Evolutionary conservation across 2,329 filamentous ascomycete genomes (phyloP), one percentile per base, ranked within the genome.

Genomic region (Colletotrichum eleusines): DNA sequence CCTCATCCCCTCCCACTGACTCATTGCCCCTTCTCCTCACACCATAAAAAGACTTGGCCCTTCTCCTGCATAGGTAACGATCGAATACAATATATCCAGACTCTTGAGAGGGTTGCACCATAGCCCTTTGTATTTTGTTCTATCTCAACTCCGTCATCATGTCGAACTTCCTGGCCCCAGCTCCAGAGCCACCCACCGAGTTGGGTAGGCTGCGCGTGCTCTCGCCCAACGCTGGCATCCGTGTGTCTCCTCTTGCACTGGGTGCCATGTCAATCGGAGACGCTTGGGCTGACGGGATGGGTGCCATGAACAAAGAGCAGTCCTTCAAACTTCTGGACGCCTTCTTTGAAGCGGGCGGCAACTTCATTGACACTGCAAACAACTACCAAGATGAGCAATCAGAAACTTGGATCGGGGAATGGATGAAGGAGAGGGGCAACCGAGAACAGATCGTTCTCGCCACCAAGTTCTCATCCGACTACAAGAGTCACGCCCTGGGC

Each of bases 291-390:
- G 69, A 76, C 0, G 74, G 79, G 14, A 82, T 90, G 81, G 88
- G 88, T 11, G 82, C 82, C 63, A 87, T 87, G 79, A 80, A 81
- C 76, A 89, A 90, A 76, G 83, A 87, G 51, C 76, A 81, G 18
- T 80, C 85, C 0, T 90, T 90, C 75, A 82, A 84, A 58, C 82
- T 92, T 8, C 82, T 91, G 0, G 89, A 91, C 74, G 83, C 83
- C 64, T 91, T 85, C 78, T 84, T 82, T 65, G 81, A 82, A n/a
- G 80, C 84, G 0, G 90, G 90, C 7, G 90, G 90, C 12, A 92
- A 92, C 80, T 91, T 92, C 77, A 90, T 92, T 76, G 90, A 92
- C 77, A 91, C 89, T 0, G 79, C 87, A 73, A 88, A 86, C 80
- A 83, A 82, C 72, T 91, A 90, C 78, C 86, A 90, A 74, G 74